Evolutionary conservation across 495 filamentous ascomycete species (phyloP), one percentile per base, ranked within the genome.

Genomic region (Barbatosphaeria neglecta): DNA sequence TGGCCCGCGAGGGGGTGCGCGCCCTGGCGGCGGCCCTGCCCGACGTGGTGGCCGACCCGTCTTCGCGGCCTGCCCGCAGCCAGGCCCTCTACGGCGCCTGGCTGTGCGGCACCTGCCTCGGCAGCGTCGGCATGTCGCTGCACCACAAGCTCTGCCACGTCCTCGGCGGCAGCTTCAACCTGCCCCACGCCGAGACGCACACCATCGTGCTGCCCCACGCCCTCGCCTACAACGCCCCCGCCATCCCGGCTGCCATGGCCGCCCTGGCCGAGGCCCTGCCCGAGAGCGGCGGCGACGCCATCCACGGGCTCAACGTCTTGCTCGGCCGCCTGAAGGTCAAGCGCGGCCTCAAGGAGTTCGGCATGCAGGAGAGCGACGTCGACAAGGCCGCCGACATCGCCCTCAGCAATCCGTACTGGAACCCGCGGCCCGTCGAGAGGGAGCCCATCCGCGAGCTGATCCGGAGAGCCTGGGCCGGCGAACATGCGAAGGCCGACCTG

Each of bases 81-180:
- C 52, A 62, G 1, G 81, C 79, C 1, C 70, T 80, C 4, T 83
- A 83, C 50, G 81, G 80, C 27, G 80, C 80, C 19, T 83, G 78
- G 78, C 75, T 83, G 3, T 83, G 80, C 52, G 77, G 76, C 19
- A 70, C 66, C 17, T 83, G 79, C 48, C 66, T 82, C 0, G 80
- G 81, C 16, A 74, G 69, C 53, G 80, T 83, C 8, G 80, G 78
- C 27, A 83, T 85, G 81, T 72, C 78, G 15, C 71, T 86, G 16
- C 81, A 85, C 56, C 81, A 84, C 58, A 85, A 85, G 55, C 73
- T 85, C 11, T 83, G 78, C 63, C 81, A 85, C 58, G 78, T 76
- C 0, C 67, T 83, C 11, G 81, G 81, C 15, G 81, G 81, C 2
- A 77, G 73, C 54, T 83, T 86, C 63, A 80, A 78, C 46, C 73